Evolutionary conservation across 1,139 yeast genomes (phyloP), one percentile per base, ranked within the genome.

Genomic region (Meyerozyma guilliermondii): DNA sequence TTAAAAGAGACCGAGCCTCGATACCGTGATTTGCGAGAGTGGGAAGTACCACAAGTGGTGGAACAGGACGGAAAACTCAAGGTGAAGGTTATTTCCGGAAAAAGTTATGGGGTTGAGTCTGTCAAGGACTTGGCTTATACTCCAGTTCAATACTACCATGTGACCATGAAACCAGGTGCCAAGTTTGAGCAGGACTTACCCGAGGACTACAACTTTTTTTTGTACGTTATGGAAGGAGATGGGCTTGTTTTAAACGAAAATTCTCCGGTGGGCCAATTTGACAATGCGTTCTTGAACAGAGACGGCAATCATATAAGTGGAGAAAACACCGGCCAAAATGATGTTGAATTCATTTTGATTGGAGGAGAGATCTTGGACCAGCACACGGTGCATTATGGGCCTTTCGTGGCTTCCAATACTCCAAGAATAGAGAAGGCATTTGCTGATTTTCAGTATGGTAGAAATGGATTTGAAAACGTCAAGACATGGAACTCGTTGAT

Each of bases 331-430:
- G 47, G 55, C 54, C 28, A 57, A 3, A 53, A 64, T 26, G 67
- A 63, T 11, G 63, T 81, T 2, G 76, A 79, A 48, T 81, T 89
- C 53, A 80, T 86, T 4, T 53, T 89, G 28, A 68, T 88, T 48
- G 95, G 91, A 29, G 97, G 96, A 41, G 68, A 87, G 60, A 76
- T 78, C 35, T 69, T 88, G 46, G 78, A 87, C 53, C 97, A 89
- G 65, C 78, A 80, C 14, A 75, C 85, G 42, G 87, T 87, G 33
- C 96, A 89, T 60, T 86, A 88, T 57, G 97, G 97, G 10, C 96
- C 96, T 16, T 88, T 87, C 60, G 95, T 85, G 13, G 92, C 87
- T 47, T 78, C 83, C 8, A 66, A 83, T 16, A 68, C 71, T 45
- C 81, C 76, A 41, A 77, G 78, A 20, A 38, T 46, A 3, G 38